Evolutionary conservation across 352 stramenopile genomes (phyloP), one percentile per base, ranked within the genome.

Genomic region (Pythium rishiriense): DNA sequence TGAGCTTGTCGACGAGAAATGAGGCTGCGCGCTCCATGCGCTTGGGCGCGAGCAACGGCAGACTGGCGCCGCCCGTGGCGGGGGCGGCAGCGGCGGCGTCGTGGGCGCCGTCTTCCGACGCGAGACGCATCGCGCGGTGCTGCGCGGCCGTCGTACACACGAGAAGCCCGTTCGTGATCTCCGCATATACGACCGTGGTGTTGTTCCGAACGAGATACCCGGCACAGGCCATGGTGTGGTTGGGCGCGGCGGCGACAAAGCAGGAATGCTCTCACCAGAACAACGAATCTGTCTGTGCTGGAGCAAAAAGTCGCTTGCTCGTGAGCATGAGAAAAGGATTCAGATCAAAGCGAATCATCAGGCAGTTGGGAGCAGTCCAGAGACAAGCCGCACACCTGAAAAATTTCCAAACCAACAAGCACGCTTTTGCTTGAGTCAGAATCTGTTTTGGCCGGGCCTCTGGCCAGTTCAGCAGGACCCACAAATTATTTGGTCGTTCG

Each of bases 141-240:
- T 49, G 62, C 29, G n/a, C 33, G 26, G 24, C 22, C 35, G 43
- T 33, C 19, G 68, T 77, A 41, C 81, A 90, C 28, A 82, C 54
- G 24, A 90, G 58, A 59, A 82, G 64, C 21, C 83, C 83, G 10
- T 77, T 79, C 45, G 57, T 56, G 58, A 92, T 76, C 73, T 90
- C 78, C 31, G 86, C 83, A 56, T 80, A 86, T 52, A 82, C 79
- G 10, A 76, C 60, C 39, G 63, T 66, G 48, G 68, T 77, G 72
- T 81, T 84, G 58, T 75, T 76, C n/a, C 87, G 66, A 50, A 88
- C 70, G 57, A 92, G 72, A 58, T 81, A 89, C 14, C 83, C 83
- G 8, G 81, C 83, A 62, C 81, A 87, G 0, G 81, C 79, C 83
- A 92, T 92, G 61, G 35, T 53, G 31, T 43, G 29, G 2, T 1